These are phyloP conservation scores for Tetrapyrgos nigripes DNA, from an alignment of 1,284 basidiomycete genomes.

Conservation along the genomic window DNA sequence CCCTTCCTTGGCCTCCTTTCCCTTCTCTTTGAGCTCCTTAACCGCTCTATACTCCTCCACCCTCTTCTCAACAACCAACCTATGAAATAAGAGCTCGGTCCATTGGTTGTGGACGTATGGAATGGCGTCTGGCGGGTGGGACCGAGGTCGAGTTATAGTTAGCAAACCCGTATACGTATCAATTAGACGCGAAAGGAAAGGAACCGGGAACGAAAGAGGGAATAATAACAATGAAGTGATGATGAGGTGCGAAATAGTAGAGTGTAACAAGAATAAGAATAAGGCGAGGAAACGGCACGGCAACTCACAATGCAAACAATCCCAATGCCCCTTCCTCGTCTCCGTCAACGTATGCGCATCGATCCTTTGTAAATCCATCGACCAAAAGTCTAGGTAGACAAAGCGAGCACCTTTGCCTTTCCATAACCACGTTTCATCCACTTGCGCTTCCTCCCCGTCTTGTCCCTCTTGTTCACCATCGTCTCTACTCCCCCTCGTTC, in stretches of 20 bases:
- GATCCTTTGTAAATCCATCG: background rate
- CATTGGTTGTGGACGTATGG: background rate
- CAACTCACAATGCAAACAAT: background rate
- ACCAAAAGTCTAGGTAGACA: background rate
- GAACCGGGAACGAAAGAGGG: too few species aligned
- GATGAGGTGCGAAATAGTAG: background rate
- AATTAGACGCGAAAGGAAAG: background rate
- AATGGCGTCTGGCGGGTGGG: background rate
- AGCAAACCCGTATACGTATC: too few species aligned
- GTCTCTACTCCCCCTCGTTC: constrained; percentile 5
- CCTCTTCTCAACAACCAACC: background rate
- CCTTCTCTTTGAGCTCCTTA: too few species aligned
- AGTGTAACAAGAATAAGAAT: background rate
- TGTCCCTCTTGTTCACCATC: background rate
- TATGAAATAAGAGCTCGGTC: background rate
- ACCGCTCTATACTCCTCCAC: too few species aligned
- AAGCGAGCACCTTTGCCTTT: background rate
- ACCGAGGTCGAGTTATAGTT: too few species aligned
- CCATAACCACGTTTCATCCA: too few species aligned
- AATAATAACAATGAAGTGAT: background rate
- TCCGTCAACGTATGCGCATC: background rate
- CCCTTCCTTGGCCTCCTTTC: too few species aligned
- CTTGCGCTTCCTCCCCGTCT: too few species aligned
- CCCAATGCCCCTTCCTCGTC: background rate
- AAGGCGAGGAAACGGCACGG: too few species aligned